These are phyloP conservation scores for Globisporangium spinosum DNA, from an alignment of 352 stramenopile genomes.

Conservation along the genomic window DNA sequence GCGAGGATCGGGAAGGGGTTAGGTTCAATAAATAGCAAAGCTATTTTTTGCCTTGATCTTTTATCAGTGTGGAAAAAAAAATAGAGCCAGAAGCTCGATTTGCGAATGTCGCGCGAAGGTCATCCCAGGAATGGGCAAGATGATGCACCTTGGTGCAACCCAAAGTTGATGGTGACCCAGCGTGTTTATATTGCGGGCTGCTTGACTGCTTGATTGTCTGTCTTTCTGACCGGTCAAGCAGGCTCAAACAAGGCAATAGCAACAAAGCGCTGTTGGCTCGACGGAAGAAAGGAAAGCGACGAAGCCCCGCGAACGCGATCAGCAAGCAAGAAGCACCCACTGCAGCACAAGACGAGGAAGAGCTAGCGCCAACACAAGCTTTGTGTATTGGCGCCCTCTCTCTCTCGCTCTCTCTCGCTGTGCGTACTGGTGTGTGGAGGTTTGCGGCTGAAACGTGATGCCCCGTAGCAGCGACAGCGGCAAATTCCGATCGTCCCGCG, in stretches of 20 bases:
- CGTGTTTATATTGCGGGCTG: background rate
- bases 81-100: constrained; percentile 13
- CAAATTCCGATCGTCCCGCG: constrained; percentile 26
- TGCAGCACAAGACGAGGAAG: background rate
- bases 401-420: constrained; percentile 1
- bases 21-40: background rate
- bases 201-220: background rate
- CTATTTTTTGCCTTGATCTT: background rate
- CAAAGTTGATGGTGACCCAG: background rate
- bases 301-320: background rate
- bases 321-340: background rate
- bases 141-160: background rate
- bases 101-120: constrained; percentile 15
- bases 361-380: background rate
- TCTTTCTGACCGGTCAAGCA: background rate
- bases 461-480: constrained; percentile 21
- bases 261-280: background rate
- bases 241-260: background rate
- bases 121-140: background rate
- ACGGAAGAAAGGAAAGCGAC: background rate
- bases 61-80: background rate
- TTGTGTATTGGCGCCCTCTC: background rate
- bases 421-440: background rate
- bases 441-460: constrained; percentile 9
- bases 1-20: background rate